Base-by-base conservation (phyloP, 2,329 filamentous ascomycete species). In the Sclerotinia subarctica region DNA sequence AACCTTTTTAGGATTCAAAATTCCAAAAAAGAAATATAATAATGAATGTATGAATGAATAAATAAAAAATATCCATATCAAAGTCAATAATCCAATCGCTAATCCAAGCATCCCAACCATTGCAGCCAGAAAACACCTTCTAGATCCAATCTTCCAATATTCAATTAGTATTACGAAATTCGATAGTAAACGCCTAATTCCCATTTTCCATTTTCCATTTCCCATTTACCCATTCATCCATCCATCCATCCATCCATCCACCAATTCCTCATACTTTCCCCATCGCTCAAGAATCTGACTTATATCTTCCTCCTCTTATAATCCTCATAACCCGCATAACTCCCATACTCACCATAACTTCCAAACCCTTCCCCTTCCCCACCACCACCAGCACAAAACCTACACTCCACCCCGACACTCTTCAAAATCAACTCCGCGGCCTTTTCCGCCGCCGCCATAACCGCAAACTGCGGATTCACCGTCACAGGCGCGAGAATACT, bases 401-500 rank as follows among this genome's bases (percentile, higher is more conserved):
- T 3, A 8, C 42, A 59, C 38, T 29, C 17, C 8, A 46, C 10
- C 5, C 21, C 44, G 7, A 32, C 44, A 3, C 35, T 29, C 15
- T 15, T 67, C 69, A 81, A 74, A 71, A 86, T 83, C 71, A 81
- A 77, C 75, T 85, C 84, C 3, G 80, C 79, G 1, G 81, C 84
- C 70, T 79, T 80, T 77, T 86, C 84, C 0, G 79, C 84, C 5
- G 81, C 83, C 26, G 83, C 80, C 82, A 86, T 85, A 35, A 84
- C 79, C 0, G 82, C 83, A 74, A 85, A 83, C 70, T 84, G 82
- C 1, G 84, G 84, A 72, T 86, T 86, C 1, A 83, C 82, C 0
- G 82, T 85, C 72, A 86, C 73, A 0, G 83, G 83, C 42, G 79
- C 74, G 10, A 84, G 70, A 51, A 85, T 83, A 47, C 81, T 82